phyloP scores from a whole-genome alignment of 345 rosid genomes.

The Eucalyptus tenuipes region DNA sequence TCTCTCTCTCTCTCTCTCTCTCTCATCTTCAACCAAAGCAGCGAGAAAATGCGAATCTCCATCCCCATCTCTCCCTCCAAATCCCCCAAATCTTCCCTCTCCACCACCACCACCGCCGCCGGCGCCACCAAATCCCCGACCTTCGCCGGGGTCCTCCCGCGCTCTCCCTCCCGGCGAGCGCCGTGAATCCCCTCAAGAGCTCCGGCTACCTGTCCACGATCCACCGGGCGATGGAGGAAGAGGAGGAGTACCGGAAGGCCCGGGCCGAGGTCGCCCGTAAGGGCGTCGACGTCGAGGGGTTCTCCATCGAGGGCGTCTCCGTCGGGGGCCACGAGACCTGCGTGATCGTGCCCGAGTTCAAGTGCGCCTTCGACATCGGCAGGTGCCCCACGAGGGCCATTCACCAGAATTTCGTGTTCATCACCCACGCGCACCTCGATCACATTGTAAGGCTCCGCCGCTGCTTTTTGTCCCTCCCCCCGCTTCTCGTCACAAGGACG shows the following conservation, averaged over 20 bases:
- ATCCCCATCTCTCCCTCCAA: conserved; percentile 20
- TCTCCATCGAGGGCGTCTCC: conserved; percentile 70
- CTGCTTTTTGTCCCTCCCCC: background rate
- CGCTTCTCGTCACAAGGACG: background rate
- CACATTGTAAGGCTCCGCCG: conserved; percentile 47
- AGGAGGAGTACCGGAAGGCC: conserved; percentile 83
- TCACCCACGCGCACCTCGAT: conserved; percentile 93
- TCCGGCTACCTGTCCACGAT: conserved; percentile 52
- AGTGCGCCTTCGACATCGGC: conserved; percentile 92
- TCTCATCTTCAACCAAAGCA: background rate
- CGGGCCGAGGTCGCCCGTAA: conserved; percentile 70
- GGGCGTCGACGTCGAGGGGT: conserved; percentile 68
- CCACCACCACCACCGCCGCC: conserved; percentile 6
- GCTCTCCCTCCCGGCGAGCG: conserved; percentile 14
- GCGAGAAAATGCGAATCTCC: conserved; percentile 21
- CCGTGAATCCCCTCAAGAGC: conserved; percentile 12
- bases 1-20: background rate
- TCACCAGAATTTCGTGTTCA: conserved; percentile 86
- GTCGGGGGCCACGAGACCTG: conserved; percentile 90
- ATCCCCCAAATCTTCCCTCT: conserved; percentile 20
- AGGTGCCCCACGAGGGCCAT: conserved; percentile 81
- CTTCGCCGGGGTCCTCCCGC: background rate
- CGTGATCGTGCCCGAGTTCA: conserved; percentile 74
- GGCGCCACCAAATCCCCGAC: background rate
- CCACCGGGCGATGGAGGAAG: conserved; percentile 66